Evolutionary conservation across 495 filamentous ascomycete species (phyloP), one percentile per base, ranked within the genome.

Genomic region (Xylaria castorea): DNA sequence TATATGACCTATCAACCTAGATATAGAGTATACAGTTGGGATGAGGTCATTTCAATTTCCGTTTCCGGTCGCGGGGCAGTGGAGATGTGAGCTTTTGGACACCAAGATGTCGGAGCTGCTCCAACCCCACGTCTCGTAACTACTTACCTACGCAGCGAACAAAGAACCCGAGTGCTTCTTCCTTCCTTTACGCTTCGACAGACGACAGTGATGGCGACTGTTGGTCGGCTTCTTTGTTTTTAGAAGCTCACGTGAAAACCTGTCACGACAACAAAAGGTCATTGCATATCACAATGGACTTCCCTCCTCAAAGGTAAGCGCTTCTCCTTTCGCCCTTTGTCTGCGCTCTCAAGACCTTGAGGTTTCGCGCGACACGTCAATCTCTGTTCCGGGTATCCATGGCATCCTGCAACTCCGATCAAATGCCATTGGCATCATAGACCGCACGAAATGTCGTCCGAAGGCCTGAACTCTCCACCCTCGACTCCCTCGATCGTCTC

Each of bases 301-400:
- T 74, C 46, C 70, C 70, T 42, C 77, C 74, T 71, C 72, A 79
- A 71, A 72, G 77, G 77, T 77, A 76, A 77, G 77, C 61, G 51
- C 51, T 25, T 68, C 68, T 77, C 70, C 20, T 58, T 14, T 70
- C 64, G 61, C 36, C 25, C 42, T 69, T 61, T 34, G 18, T 38
- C 30, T 22, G 7, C 46, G n/a, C 50, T 40, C 46, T 67, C 32
- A 36, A 12, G 22, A 22, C 40, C 53, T 32, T 20, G 42, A 50
- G 25, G 12, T 36, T 32, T 57, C 20, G 22, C 51, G 36, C 66
- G 51, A 7, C 22, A n/a, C 12, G 30, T 51, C 64, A 4, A 1
- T 18, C 42, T 40, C 30, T 8, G 12, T 14, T 32, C 42, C 27
- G 18, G 14, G 22, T 14, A 20, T 12, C 65, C 7, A 32, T 22